Evolutionary conservation across 2,329 filamentous ascomycete genomes (phyloP), one percentile per base, ranked within the genome.

Genomic region (Fusarium sp.): DNA sequence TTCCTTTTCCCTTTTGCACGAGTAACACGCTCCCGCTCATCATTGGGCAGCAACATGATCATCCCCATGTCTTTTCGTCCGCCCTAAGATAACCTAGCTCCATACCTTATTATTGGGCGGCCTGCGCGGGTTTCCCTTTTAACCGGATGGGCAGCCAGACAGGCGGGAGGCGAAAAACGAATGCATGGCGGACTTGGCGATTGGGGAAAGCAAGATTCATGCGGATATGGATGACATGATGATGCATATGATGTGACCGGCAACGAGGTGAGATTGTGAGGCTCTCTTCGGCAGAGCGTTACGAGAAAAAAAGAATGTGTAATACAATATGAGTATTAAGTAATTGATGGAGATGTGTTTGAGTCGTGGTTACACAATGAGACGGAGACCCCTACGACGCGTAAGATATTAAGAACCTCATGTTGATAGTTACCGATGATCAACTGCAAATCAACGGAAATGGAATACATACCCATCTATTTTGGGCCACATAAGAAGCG

Each of bases 21-120:
- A 24, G 38, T 40, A 51, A 45, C 56, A 65, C 55, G 62, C 51
- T 57, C 36, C 57, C 56, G 50, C 49, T 52, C 61, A 50, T 54
- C 66, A 74, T 75, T 75, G 65, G 73, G 72, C 71, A 64, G 71
- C 69, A 71, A 70, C 34, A 60, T 63, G 38, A 44, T 67, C 51
- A 45, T 38, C 45, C 64, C 66, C 57, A 21, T 40, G 39, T 31
- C 22, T 19, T 14, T 19, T 22, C 39, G 39, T 22, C 28, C 28
- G 28, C 28, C 28, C 28, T 13, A 31, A 31, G 5, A 31, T 9
- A 11, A 31, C 28, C 28, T 31, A 31, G 28, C 28, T 31, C 28
- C 28, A 31, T 31, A 31, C 39, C 39, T 40, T 40, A 13, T 19
- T 21, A 40, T 40, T 7, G 21, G 21, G n/a, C 11, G 28, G 28